Conservation (phyloP, 805 yeast genomes). For the Sungouiella blattae region DNA sequence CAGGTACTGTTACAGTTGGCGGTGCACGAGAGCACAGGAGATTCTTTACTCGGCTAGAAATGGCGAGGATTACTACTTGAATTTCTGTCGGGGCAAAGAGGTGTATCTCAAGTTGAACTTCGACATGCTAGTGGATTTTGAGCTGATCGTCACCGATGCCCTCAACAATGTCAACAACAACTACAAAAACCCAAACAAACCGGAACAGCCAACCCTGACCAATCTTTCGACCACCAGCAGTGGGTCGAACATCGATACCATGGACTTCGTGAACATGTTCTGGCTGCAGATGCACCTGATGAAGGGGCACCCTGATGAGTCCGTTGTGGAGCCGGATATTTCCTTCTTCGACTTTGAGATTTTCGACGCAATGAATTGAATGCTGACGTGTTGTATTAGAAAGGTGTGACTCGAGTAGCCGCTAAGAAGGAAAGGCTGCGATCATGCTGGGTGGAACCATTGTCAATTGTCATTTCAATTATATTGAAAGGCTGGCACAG, state of each 20-base stretch:
- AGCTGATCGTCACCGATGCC: too few species aligned
- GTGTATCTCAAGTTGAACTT: constrained; percentile 9
- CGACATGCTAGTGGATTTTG: constrained; percentile 6
- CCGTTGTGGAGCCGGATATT: neutral
- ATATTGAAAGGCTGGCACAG: too few species aligned
- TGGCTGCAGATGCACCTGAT: neutral
- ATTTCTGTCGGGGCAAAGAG: constrained; percentile 15
- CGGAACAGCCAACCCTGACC: neutral
- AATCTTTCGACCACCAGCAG: neutral
- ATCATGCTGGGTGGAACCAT: too few species aligned
- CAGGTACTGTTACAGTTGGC: constrained; percentile 18
- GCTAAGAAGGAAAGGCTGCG: too few species aligned
- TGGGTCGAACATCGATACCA: neutral
- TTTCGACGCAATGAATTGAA: too few species aligned
- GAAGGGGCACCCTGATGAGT: neutral
- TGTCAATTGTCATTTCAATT: too few species aligned
- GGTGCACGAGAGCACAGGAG: constrained; percentile 15
- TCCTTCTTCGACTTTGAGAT: neutral
- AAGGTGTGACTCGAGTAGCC: too few species aligned
- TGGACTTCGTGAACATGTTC: neutral
- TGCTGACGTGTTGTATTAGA: too few species aligned
- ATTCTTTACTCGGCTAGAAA: constrained; percentile 6
- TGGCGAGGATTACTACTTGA: constrained; percentile 13
- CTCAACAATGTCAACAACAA: neutral
- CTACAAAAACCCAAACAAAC: neutral